Evolutionary conservation across 495 filamentous ascomycete species (phyloP).

Genomic region (Talaromyces stipitatus): DNA sequence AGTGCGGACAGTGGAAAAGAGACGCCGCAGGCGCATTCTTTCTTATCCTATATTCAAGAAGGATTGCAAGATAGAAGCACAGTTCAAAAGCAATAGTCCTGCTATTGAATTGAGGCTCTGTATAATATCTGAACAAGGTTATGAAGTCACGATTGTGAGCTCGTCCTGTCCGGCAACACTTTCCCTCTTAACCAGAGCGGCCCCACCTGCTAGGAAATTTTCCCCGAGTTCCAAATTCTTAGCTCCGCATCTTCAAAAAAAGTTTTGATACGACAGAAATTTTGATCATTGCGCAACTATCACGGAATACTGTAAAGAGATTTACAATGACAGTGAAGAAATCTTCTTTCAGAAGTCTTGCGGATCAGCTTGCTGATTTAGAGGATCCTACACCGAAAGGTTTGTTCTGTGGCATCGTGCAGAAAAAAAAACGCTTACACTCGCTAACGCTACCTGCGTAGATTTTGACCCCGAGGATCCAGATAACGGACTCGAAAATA

Average conservation of each 20-base stretch:
- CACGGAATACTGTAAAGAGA: too few relatives aligned
- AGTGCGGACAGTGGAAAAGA: slow-evolving; percentile 56
- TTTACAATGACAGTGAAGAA: slow-evolving; percentile 21
- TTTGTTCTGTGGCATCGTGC: slow-evolving; percentile 19
- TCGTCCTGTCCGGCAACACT: not conserved
- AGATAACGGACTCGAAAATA: slow-evolving; percentile 41
- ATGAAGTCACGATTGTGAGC: too few relatives aligned
- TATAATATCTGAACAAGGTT: too few relatives aligned
- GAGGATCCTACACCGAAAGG: slow-evolving; percentile 56
- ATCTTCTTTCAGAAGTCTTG: slow-evolving; percentile 33
- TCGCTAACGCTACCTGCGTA: slow-evolving; percentile 22
- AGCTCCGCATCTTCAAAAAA: slow-evolving; percentile 6
- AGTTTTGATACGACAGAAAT: not conserved
- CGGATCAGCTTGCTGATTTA: slow-evolving; percentile 59
- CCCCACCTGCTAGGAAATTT: slow-evolving; percentile 2
- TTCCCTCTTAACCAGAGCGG: not conserved
- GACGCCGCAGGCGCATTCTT: slow-evolving; percentile 14
- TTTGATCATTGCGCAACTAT: too few relatives aligned
- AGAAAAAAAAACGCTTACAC: too few relatives aligned
- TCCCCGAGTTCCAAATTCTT: slow-evolving; percentile 1
- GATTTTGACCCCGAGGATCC: slow-evolving; percentile 87
- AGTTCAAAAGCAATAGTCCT: not conserved
- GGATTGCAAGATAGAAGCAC: not conserved
- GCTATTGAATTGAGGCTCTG: not conserved
- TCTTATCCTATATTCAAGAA: not conserved